Base-by-base conservation (phyloP, 169 alveolate species). In the Neospora caninum region DNA sequence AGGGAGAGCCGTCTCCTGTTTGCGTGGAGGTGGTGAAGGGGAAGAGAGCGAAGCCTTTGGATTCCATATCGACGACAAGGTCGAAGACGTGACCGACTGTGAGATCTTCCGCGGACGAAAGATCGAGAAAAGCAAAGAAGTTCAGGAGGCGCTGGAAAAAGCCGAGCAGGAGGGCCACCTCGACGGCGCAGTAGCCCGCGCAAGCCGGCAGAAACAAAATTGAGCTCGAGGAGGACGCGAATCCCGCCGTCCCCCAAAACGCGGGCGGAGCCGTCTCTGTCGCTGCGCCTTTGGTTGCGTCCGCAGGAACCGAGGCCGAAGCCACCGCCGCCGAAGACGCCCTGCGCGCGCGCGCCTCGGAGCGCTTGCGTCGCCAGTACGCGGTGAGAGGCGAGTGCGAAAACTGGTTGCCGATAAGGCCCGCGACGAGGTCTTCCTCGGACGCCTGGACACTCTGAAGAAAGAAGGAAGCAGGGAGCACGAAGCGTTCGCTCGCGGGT, bases 121-220 rank as follows among this genome's bases (percentile, higher is more conserved):
- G 29, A 1, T 78, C 86, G 25, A 43, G 69, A 36, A 82, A 82
- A 31, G 67, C 67, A 67, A 82, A 42, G 89, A 82, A 38, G 54
- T 42, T 39, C 41, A 82, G 31, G n/a, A 82, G 64, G 34, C 89
- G 89, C 53, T 82, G 69, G 4, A 82, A 18, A 49, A 82, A 82
- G 16, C 39, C 67, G 0, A 82, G 89, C 13, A 82, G 64, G 18
- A 29, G 10, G 25, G 69, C 39, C 31, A 42, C 7, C 22, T 22
- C n/a, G 36, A 82, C 54, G 7, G 67, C 38, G 69, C n/a, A 25
- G 64, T 82, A 82, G 2, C 89, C 89, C 0, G 20, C 41, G 38
- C 64, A 42, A 2, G 41, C 41, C 2, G 89, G 89, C 53, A 82
- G 6, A 31, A 82, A 73, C 25, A 73, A n/a, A 31, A 73, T 9